Evolutionary conservation across 257 asterid genomes (phyloP).

Genomic region (Echium plantagineum): DNA sequence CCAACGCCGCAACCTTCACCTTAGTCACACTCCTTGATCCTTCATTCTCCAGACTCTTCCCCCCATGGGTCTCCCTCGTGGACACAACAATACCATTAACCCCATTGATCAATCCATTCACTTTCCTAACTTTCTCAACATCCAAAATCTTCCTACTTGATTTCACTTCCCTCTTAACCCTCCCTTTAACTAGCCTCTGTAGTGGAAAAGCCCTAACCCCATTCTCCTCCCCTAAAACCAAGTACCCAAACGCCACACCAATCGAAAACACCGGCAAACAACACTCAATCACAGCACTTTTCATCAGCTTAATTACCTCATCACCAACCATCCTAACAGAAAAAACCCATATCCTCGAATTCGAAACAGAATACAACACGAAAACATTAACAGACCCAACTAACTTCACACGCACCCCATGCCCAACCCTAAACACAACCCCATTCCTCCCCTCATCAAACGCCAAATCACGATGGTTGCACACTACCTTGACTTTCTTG

Average conservation of each 20-base stretch:
- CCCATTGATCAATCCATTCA: conserved; percentile 22
- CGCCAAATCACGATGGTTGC: conserved; percentile 47
- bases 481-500: conserved; percentile 25
- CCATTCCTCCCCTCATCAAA: conserved; percentile 34
- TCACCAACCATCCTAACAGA: conserved; percentile 36
- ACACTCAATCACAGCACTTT: conserved; percentile 73
- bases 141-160: conserved; percentile 9
- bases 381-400: conserved; percentile 54
- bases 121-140: conserved; percentile 12
- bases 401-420: conserved; percentile 59
- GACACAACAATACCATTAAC: conserved; percentile 22
- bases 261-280: conserved; percentile 43
- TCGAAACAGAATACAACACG: conserved; percentile 53
- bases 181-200: conserved; percentile 51
- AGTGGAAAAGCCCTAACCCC: conserved; percentile 68
- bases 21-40: conserved; percentile 19
- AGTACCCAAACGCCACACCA: conserved; percentile 37
- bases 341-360: conserved; percentile 61
- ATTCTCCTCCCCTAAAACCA: conserved; percentile 68
- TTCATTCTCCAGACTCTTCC: conserved; percentile 12
- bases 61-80: conserved; percentile 14
- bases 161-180: conserved; percentile 31
- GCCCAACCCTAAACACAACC: conserved; percentile 44
- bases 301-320: conserved; percentile 57
- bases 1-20: conserved; percentile 14